phyloP scores from a whole-genome alignment of 495 filamentous ascomycete species.

The Aeminium ludgeri region DNA sequence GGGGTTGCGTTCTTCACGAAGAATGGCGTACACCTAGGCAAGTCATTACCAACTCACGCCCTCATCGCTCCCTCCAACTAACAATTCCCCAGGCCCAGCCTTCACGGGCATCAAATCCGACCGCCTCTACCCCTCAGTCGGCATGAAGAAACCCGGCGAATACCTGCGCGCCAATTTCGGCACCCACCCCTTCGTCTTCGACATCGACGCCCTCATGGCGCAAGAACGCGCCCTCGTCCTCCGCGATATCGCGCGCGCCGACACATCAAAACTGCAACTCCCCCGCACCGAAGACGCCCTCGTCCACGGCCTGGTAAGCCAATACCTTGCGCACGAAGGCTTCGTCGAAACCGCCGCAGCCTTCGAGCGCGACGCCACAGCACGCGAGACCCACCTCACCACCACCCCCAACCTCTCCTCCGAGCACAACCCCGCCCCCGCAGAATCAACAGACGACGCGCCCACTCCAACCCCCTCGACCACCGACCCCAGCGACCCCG shows the following conservation, averaged over 20 bases:
- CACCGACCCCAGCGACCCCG: too few species aligned
- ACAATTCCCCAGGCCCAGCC: slow-evolving; percentile 42
- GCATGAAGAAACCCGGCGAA: slow-evolving; percentile 82
- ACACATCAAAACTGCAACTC: slow-evolving; percentile 41
- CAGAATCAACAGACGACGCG: slow-evolving; percentile 73
- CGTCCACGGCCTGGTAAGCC: slow-evolving; percentile 66
- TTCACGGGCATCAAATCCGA: slow-evolving; percentile 61
- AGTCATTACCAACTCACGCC: too few species aligned
- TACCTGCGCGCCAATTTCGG: slow-evolving; percentile 84
- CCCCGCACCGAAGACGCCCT: slow-evolving; percentile 56
- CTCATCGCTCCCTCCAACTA: too few species aligned
- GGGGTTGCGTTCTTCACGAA: slow-evolving; percentile 88
- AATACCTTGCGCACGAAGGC: slow-evolving; percentile 88
- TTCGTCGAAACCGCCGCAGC: slow-evolving; percentile 88
- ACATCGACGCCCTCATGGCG: slow-evolving; percentile 81
- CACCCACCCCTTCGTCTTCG: slow-evolving; percentile 72
- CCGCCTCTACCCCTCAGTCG: slow-evolving; percentile 67
- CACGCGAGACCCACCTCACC: slow-evolving; percentile 33
- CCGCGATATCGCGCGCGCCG: slow-evolving; percentile 36
- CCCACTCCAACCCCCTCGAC: too few species aligned
- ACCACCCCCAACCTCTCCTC: too few species aligned
- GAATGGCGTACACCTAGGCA: slow-evolving; percentile 69
- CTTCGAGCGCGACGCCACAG: slow-evolving; percentile 64
- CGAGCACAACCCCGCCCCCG: slow-evolving; percentile 36
- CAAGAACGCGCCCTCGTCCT: slow-evolving; percentile 44